These are phyloP conservation scores for Athelia psychrophila DNA, from an alignment of 1,284 basidiomycete genomes.

Conservation along the genomic window DNA sequence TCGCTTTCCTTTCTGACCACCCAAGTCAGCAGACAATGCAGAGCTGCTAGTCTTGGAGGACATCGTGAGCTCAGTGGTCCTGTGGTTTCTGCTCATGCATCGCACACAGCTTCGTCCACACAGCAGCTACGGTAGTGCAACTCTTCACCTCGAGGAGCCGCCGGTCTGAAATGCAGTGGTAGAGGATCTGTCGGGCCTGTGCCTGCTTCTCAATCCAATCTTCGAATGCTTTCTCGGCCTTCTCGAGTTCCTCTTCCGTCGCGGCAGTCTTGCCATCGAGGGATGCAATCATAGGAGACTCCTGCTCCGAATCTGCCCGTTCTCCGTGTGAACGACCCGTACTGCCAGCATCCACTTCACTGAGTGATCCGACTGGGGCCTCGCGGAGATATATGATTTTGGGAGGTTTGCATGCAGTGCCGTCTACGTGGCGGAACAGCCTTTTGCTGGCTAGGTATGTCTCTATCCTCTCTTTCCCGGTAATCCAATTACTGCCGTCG, in stretches of 20 bases:
- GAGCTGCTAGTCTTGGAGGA: too few species aligned
- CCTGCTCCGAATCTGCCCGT: too few species aligned
- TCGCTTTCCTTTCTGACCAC: neutral
- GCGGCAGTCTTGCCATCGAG: conserved; percentile 4
- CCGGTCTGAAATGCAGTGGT: conserved; percentile 7
- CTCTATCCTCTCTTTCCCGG: neutral
- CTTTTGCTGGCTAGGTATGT: neutral
- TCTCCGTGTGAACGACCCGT: too few species aligned
- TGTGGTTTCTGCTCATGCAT: conserved; percentile 16
- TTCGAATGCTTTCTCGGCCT: conserved; percentile 15
- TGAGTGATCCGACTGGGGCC: too few species aligned
- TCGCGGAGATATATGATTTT: neutral
- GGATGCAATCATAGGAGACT: neutral
- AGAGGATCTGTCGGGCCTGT: conserved; percentile 20
- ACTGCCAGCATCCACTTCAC: too few species aligned
- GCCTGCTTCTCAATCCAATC: conserved; percentile 21
- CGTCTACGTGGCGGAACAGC: neutral
- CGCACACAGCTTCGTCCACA: conserved; percentile 19
- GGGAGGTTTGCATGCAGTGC: neutral
- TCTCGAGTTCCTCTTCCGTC: conserved; percentile 19
- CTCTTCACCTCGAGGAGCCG: conserved; percentile 13
- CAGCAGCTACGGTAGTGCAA: conserved; percentile 13
- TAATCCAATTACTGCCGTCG: neutral
- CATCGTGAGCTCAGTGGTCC: neutral
- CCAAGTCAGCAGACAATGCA: neutral